Evolutionary conservation across 2,329 filamentous ascomycete genomes (phyloP), one percentile per base, ranked within the genome.

Genomic region (Xylaria sp.): DNA sequence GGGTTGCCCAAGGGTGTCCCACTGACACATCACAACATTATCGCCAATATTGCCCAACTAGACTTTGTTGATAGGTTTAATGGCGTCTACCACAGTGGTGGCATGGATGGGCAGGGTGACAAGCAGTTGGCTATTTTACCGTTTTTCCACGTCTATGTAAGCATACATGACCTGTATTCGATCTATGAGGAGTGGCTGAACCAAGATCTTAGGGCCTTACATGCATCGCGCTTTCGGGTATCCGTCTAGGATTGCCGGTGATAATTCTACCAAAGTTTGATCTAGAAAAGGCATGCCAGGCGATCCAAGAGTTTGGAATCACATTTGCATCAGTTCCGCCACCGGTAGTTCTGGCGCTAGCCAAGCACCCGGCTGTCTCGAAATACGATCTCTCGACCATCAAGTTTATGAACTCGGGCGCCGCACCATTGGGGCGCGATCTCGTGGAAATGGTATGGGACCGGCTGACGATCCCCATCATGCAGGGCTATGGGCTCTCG

Each of bases 1-100:
- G 95, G 95, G 1, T 83, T 94, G 59, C 94, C 95, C 0, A 98
- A 98, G 80, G 95, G 94, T 17, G 95, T 97, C 15, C 92, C 93
- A 87, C 84, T 97, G 38, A 92, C 89, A 7, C 95, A 98, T 80
- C 80, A 82, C 72, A 97, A 97, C 78, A 90, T 97, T 68, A 87
- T 97, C 11, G 83, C 93, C 67, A 97, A 97, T 79, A 77, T 89
- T 6, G 73, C 87, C 36, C 90, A 92, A 80, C 77, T 85, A 33
- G 78, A 79, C 1, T 76, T 80, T 31, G 81, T 85, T 4, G 90
- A 93, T 66, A 83, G 81, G 1, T 82, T 81, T 0, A 84, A 88
- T 51, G 78, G 92, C 63, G 83, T 81, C 23, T 87, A 88, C 78
- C 82, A 86, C 46, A 33, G 72, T 0, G 89, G 89, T 4, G 86